phyloP scores from a whole-genome alignment of 148 eudicot genomes.

The Spergularia bocconei region DNA sequence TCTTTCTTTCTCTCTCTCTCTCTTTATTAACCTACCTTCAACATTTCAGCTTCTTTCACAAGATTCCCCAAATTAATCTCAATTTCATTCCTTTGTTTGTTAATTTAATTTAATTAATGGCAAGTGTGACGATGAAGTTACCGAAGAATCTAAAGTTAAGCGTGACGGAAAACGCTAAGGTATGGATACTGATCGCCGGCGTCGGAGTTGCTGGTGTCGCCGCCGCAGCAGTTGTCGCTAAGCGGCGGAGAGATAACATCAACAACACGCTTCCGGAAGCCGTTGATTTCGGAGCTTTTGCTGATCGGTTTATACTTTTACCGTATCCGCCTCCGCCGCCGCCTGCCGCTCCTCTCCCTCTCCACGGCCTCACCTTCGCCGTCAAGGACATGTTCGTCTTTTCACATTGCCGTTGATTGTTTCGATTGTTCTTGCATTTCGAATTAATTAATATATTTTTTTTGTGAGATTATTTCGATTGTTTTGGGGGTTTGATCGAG shows the following conservation, averaged over 20 bases:
- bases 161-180: constrained; percentile 53
- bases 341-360: constrained; percentile 64
- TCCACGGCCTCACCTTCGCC: constrained; percentile 59
- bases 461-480: not conserved
- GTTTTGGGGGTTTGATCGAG: not conserved
- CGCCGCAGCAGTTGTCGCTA: constrained; percentile 55
- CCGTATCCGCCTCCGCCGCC: constrained; percentile 88
- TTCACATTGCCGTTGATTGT: not conserved
- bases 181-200: constrained; percentile 68
- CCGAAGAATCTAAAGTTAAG: constrained; percentile 23
- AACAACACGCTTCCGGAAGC: constrained; percentile 23
- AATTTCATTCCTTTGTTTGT: too few species aligned
- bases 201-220: constrained; percentile 66
- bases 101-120: too few species aligned
- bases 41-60: not conserved
- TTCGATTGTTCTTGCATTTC: not conserved
- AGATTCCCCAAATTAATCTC: too few species aligned
- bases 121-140: constrained; percentile 19
- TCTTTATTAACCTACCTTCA: not conserved
- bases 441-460: not conserved
- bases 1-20: not conserved
- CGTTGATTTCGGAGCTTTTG: constrained; percentile 73
- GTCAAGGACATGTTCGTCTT: constrained; percentile 60
- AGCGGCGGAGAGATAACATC: constrained; percentile 21
- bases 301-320: constrained; percentile 58